These are phyloP conservation scores for Castanea crenata DNA, from an alignment of 306 rosid species.

Conservation along the genomic window DNA sequence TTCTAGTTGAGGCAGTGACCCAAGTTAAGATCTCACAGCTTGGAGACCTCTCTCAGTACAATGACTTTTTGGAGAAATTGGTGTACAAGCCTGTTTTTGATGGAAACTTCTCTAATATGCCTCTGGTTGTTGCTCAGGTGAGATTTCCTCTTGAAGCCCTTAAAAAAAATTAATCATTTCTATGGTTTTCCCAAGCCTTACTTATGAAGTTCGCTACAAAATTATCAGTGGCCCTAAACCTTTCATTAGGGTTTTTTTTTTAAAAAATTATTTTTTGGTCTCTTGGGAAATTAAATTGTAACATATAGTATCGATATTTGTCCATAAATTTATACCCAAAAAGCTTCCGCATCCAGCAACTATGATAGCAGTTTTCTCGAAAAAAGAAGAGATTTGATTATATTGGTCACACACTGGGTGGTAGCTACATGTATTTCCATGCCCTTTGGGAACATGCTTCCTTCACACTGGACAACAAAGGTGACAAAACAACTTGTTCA, in stretches of 20 bases:
- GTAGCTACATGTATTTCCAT: not conserved
- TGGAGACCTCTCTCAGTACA: constrained; percentile 65
- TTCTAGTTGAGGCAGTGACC: constrained; percentile 50
- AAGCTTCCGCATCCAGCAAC: not conserved
- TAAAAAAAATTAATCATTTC: not conserved
- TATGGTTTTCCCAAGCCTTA: not conserved
- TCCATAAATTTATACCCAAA: not conserved
- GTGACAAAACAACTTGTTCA: not conserved
- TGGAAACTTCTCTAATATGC: constrained; percentile 60
- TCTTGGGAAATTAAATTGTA: not conserved
- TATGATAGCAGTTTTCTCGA: not conserved
- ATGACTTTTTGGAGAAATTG: constrained; percentile 53
- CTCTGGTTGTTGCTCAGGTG: constrained; percentile 80
- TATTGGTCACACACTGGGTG: not conserved
- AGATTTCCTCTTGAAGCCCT: constrained; percentile 1
- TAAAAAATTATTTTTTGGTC: too few species aligned
- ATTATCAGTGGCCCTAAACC: too few species aligned
- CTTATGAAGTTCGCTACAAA: too few species aligned
- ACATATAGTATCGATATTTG: not conserved
- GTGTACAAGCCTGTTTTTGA: constrained; percentile 56
- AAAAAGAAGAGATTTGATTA: not conserved
- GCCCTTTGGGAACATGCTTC: constrained; percentile 17
- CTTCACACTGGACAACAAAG: constrained; percentile 9
- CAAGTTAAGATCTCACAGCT: constrained; percentile 41
- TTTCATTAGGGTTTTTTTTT: constrained; percentile 13